Percentiles rank a stretch among this genome's conserved stretches.
Evolutionary conservation across 164 flowering plant species (phyloP).

Genomic region (Piper betle): DNA sequence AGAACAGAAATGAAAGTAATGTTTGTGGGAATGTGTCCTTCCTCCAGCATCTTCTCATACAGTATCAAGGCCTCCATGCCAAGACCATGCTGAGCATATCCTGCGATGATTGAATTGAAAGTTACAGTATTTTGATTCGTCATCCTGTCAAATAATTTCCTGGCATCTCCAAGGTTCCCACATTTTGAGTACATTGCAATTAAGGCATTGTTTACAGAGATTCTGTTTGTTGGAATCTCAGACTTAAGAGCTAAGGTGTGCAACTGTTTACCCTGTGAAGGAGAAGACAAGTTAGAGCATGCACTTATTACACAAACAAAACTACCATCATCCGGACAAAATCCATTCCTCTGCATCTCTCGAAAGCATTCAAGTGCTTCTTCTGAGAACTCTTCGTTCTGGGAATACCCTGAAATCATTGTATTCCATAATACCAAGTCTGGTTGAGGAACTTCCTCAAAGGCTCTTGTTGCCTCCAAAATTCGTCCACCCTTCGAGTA

Average conservation of each 20-base stretch:
- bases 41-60: constrained; percentile 47
- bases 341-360: constrained; percentile 43
- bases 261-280: constrained; percentile 60
- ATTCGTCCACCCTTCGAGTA: constrained; percentile 60
- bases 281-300: constrained; percentile 60
- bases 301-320: constrained; percentile 74
- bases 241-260: constrained; percentile 57
- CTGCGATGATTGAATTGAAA: constrained; percentile 64
- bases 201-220: constrained; percentile 61
- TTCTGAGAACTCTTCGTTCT: constrained; percentile 43
- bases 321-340: constrained; percentile 72
- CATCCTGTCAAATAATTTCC: constrained; percentile 63
- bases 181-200: constrained; percentile 75
- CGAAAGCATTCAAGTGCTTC: constrained; percentile 57
- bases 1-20: constrained; percentile 71
- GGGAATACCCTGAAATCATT: constrained; percentile 76
- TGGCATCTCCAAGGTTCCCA: constrained; percentile 65
- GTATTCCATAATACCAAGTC: constrained; percentile 92
- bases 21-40: constrained; percentile 29
- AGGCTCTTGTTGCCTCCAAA: constrained; percentile 37
- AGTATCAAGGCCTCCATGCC: constrained; percentile 41
- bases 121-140: constrained; percentile 55
- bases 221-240: constrained; percentile 37
- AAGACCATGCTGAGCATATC: constrained; percentile 76
- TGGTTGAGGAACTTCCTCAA: constrained; percentile 41